phyloP scores from a whole-genome alignment of 2,329 filamentous ascomycete genomes.

The Fonsecaea nubica region DNA sequence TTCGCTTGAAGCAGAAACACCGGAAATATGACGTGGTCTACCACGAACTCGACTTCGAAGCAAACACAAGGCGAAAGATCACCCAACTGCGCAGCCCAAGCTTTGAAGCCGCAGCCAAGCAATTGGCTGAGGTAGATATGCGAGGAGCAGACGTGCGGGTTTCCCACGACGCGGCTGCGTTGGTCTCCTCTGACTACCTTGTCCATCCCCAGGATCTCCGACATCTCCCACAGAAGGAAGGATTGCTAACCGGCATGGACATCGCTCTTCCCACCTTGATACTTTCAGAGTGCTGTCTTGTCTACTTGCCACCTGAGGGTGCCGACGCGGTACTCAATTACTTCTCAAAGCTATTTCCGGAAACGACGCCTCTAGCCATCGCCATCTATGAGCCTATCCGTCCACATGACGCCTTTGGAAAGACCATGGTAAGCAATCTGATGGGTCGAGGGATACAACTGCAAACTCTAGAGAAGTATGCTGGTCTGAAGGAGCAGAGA shows the following conservation, averaged over 20 bases:
- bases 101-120: slow-evolving; percentile 42
- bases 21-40: slow-evolving; percentile 67
- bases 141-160: slow-evolving; percentile 44
- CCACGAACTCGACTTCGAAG: slow-evolving; percentile 89
- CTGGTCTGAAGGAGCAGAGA: slow-evolving; percentile 71
- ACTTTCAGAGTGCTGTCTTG: slow-evolving; percentile 93
- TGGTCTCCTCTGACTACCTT: slow-evolving; percentile 57
- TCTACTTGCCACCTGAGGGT: slow-evolving; percentile 75
- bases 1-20: slow-evolving; percentile 63
- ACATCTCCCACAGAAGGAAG: slow-evolving; percentile 53
- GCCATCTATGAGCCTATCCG: slow-evolving; percentile 89
- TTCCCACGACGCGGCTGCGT: slow-evolving; percentile 48
- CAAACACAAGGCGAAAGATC: slow-evolving; percentile 73
- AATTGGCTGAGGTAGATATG: slow-evolving; percentile 43
- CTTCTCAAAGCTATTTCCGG: slow-evolving; percentile 62
- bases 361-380: slow-evolving; percentile 62
- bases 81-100: slow-evolving; percentile 37
- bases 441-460: slow-evolving; percentile 80
- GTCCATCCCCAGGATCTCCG: slow-evolving; percentile 75
- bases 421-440: slow-evolving; percentile 90
- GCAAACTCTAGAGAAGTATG: slow-evolving; percentile 79
- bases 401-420: slow-evolving; percentile 83
- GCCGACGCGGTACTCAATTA: slow-evolving; percentile 69
- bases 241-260: slow-evolving; percentile 52
- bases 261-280: slow-evolving; percentile 76